A percentile compares a stretch with the other conserved stretches of the same genome.
phyloP scores from a whole-genome alignment of 345 rosid genomes.

The Alliaria petiolata region DNA sequence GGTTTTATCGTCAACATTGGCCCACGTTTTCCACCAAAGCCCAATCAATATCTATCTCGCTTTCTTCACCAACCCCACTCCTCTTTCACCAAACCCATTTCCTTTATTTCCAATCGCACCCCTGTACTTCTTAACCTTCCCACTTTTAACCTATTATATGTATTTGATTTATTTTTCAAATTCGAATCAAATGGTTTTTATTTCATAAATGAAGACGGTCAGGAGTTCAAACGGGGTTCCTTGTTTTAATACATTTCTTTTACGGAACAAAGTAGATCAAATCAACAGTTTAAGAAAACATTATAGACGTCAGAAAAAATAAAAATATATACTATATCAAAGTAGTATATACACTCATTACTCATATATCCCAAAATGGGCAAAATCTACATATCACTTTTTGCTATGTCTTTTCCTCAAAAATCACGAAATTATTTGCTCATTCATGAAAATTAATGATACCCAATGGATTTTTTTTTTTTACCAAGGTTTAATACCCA shows the following conservation, averaged over 20 bases:
- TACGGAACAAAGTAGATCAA: neutral
- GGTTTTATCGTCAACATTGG: conserved; percentile 23
- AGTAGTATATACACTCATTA: too few relatives aligned
- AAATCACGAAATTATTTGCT: neutral
- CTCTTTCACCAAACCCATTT: conserved; percentile 30
- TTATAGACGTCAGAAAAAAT: neutral
- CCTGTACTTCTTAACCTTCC: neutral
- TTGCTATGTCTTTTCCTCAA: neutral
- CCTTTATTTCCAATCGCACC: neutral
- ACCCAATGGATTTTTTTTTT: too few relatives aligned
- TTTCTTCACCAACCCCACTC: conserved; percentile 36
- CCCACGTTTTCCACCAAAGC: conserved; percentile 33
- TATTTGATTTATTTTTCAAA: neutral
- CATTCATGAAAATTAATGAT: too few relatives aligned
- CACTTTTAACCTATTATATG: neutral
- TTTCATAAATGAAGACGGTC: neutral
- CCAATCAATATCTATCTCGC: conserved; percentile 26
- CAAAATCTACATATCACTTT: neutral
- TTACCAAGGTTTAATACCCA: too few relatives aligned
- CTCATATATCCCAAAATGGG: neutral
- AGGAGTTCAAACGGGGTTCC: neutral
- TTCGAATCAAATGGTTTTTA: neutral
- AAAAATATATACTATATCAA: neutral
- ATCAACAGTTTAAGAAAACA: neutral
- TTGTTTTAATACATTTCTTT: neutral